A percentile compares a stretch with the other conserved stretches of the same genome.
Evolutionary conservation across 495 filamentous ascomycete genomes (phyloP).

Genomic region (Annulohypoxylon moriforme): DNA sequence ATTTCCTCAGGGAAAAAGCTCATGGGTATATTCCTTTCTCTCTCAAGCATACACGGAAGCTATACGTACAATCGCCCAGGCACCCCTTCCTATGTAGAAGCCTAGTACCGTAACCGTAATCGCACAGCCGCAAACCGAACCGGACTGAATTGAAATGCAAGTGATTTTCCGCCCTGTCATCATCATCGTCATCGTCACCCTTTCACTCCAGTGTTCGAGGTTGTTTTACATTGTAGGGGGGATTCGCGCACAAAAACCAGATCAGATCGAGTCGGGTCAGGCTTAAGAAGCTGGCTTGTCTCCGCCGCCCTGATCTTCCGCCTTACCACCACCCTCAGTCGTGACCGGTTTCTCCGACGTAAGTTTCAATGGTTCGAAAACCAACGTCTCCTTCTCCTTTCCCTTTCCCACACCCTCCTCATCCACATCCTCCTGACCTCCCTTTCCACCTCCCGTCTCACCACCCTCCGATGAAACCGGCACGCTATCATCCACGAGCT

Average conservation of each 20-base stretch:
- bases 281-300: background rate
- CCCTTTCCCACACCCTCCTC: background rate
- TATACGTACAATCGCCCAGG: background rate
- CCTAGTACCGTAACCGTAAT: background rate
- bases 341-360: constrained; percentile 11
- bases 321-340: background rate
- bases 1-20: background rate
- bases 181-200: background rate
- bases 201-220: background rate
- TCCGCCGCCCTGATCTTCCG: constrained; percentile 14
- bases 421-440: background rate
- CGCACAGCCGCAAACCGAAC: background rate
- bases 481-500: constrained; percentile 20
- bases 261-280: too few relatives aligned
- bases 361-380: constrained; percentile 19
- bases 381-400: constrained; percentile 6
- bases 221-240: background rate
- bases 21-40: constrained; percentile 7
- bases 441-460: background rate
- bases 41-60: background rate
- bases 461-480: background rate
- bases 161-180: background rate
- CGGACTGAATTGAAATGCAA: background rate
- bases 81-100: background rate
- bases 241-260: background rate